A percentile compares a stretch with the other conserved stretches of the same genome.
Evolutionary conservation across 2,329 filamentous ascomycete genomes (phyloP).

Genomic region (Colletotrichum spinosum): DNA sequence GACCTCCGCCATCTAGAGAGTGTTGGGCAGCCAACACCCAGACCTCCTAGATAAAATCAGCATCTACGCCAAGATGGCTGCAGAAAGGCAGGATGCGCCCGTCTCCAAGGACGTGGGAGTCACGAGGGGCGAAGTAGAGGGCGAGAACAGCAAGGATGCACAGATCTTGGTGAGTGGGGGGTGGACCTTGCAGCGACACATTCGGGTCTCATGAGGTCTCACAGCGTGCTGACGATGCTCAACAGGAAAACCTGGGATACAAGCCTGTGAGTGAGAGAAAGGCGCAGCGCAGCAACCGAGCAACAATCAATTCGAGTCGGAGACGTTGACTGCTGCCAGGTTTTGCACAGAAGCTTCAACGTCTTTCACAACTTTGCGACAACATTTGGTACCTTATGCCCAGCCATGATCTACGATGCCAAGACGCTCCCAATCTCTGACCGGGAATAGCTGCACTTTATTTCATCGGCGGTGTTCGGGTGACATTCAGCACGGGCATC

Average conservation of each 20-base stretch:
- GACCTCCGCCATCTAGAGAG: neutral
- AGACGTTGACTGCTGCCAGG: slow-evolving; percentile 48
- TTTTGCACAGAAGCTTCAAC: slow-evolving; percentile 67
- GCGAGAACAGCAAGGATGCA: slow-evolving; percentile 5
- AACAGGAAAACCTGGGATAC: slow-evolving; percentile 30
- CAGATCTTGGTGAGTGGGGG: slow-evolving; percentile 6
- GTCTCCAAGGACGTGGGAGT: slow-evolving; percentile 1
- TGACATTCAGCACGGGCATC: slow-evolving; percentile 72
- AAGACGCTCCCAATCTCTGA: neutral
- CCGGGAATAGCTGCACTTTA: slow-evolving; percentile 64
- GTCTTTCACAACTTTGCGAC: slow-evolving; percentile 70
- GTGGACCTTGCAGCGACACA: too few species aligned
- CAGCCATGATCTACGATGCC: neutral
- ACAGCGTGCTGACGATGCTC: neutral
- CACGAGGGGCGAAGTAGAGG: slow-evolving; percentile 3
- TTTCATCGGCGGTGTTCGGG: slow-evolving; percentile 69
- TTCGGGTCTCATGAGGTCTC: too few species aligned
- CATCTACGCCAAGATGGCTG: slow-evolving; percentile 14
- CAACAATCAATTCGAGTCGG: too few species aligned
- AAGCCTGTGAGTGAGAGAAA: slow-evolving; percentile 21
- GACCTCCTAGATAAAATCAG: neutral
- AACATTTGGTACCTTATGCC: slow-evolving; percentile 60
- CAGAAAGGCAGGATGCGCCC: neutral
- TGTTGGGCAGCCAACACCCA: neutral
- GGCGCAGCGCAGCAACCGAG: neutral